Percentiles rank a stretch among this genome's conserved stretches.
phyloP scores from a whole-genome alignment of 257 asterid species.

The Nicotiana paniculata region DNA sequence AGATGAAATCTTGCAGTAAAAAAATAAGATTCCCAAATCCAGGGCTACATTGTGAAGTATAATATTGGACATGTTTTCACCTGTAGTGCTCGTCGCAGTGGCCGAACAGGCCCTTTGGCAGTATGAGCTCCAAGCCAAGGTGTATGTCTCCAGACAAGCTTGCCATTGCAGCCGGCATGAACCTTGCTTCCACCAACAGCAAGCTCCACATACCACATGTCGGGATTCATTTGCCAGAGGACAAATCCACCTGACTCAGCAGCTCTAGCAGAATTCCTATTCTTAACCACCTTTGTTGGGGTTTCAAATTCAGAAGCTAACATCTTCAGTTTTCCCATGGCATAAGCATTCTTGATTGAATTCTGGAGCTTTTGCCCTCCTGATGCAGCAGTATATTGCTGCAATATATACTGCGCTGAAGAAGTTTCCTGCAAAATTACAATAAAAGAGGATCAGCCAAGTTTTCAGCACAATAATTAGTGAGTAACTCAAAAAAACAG shows the following conservation, averaged over 20 bases:
- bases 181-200: slow-evolving; percentile 92
- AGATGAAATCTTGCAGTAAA: neutral
- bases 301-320: slow-evolving; percentile 86
- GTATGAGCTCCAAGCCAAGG: slow-evolving; percentile 98
- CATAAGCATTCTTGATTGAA: slow-evolving; percentile 68
- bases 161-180: slow-evolving; percentile 94
- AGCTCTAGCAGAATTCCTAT: slow-evolving; percentile 52
- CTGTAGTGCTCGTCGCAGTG: slow-evolving; percentile 93
- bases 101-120: slow-evolving; percentile 86
- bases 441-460: neutral
- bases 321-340: slow-evolving; percentile 91
- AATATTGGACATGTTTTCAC: slow-evolving; percentile 20
- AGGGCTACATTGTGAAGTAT: neutral
- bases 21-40: neutral
- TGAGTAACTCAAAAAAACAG: neutral
- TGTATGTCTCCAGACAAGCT: slow-evolving; percentile 93
- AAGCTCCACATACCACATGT: slow-evolving; percentile 93
- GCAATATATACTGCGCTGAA: slow-evolving; percentile 85
- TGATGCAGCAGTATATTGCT: slow-evolving; percentile 82
- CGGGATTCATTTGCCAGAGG: slow-evolving; percentile 92
- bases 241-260: slow-evolving; percentile 88
- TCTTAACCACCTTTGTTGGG: slow-evolving; percentile 79
- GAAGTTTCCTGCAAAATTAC: slow-evolving; percentile 64
- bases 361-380: slow-evolving; percentile 75
- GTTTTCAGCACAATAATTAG: neutral